Base-by-base conservation (phyloP, 108 stramenopile genomes). In the Cyclotella atomus region DNA sequence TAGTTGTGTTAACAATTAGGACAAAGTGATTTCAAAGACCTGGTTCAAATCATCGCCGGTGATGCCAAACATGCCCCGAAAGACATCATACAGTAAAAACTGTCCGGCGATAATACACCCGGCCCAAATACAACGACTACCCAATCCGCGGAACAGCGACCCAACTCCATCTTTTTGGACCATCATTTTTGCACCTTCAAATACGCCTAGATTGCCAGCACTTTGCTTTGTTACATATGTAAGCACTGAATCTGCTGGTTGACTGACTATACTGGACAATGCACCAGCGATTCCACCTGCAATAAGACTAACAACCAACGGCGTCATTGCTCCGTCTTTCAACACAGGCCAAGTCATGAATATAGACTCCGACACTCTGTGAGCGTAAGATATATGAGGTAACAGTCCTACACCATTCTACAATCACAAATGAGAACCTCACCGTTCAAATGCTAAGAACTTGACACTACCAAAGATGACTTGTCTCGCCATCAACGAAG, bases 361-460 rank as follows among this genome's bases (percentile, higher is more conserved):
- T 46, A 92, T 89, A 30, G 77, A 85, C 23, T 90, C 95, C 19
- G 90, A 90, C 35, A 90, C 90, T 47, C 84, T 86, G n/a, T n/a
- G n/a, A n/a, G n/a, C n/a, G n/a, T n/a, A n/a, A n/a, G n/a, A n/a
- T n/a, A n/a, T n/a, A n/a, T n/a, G n/a, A n/a, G n/a, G n/a, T n/a
- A n/a, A n/a, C n/a, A n/a, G n/a, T n/a, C n/a, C n/a, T n/a, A n/a
- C n/a, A n/a, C n/a, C n/a, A n/a, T n/a, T n/a, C n/a, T n/a, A n/a
- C n/a, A n/a, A n/a, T n/a, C n/a, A n/a, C n/a, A n/a, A n/a, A n/a
- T n/a, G n/a, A n/a, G n/a, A n/a, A n/a, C n/a, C n/a, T n/a, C n/a
- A n/a, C n/a, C n/a, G n/a, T 75, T 98, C 97, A 84, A 96, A 98
- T 15, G 94, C 87, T 3, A 98, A 70, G 68, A 98, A 98, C 30